Base-by-base conservation (phyloP, 2,329 filamentous ascomycete genomes). In the Raffaelea arxii region DNA sequence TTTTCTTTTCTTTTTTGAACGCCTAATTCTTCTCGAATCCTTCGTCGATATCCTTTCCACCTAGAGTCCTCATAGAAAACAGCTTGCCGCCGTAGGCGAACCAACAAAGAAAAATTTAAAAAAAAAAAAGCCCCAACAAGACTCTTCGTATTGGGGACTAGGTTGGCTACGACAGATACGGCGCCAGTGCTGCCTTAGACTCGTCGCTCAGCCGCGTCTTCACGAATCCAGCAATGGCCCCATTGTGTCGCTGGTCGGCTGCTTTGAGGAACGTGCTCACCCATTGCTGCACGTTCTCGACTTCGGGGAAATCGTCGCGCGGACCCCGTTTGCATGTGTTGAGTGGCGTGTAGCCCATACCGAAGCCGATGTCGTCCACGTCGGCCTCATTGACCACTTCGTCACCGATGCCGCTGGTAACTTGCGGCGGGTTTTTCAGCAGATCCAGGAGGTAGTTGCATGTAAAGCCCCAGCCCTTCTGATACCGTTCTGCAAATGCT, bases 301-400 rank as follows among this genome's bases (percentile, higher is more conserved):
- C 80, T 51, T 96, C 85, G 1, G 90, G 84, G 71, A 89, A 97
- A 19, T 90, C 84, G 61, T 97, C 92, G 44, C 74, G 75, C 2
- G 77, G 68, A 4, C 78, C 70, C 49, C 81, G 81, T 62, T 84
- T 87, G 69, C 91, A 92, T 0, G 91, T 96, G 68, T 91, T 94
- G 52, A 98, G 76, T 25, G 86, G 83, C 1, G 92, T 97, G 66
- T 94, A 98, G 9, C 89, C 91, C 53, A 96, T 82, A 23, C 92
- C 92, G 59, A 98, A 98, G 24, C 87, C 84, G 54, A 96, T 81
- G 62, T 98, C 92, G 57, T 98, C 92, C 23, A 95, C 86, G 58
- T 97, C 91, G 3, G 88, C 82, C 61, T 97, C 92, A 11, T 80
- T 78, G 52, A 94, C 82, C 43, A 86, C 69, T 54, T 94, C 88